Evolutionary conservation across 2,329 filamentous ascomycete genomes (phyloP).

Genomic region (Fusarium neocosmosporiellum): DNA sequence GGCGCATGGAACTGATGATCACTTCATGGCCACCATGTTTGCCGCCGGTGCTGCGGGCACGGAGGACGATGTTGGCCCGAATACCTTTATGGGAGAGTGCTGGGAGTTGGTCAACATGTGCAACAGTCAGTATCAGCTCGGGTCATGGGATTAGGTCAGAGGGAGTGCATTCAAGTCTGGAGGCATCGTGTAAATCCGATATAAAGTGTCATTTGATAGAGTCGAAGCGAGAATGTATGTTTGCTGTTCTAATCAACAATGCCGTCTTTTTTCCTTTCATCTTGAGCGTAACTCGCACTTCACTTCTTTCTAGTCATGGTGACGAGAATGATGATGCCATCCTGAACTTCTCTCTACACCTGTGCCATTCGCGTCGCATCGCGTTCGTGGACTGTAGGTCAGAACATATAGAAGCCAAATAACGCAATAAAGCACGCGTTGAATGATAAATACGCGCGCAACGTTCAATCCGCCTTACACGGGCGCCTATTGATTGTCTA

Average conservation of each 20-base stretch:
- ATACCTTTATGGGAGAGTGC: conserved; percentile 57
- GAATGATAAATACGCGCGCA: not conserved
- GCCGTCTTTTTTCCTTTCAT: too few species aligned
- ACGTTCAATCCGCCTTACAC: not conserved
- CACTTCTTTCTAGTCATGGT: not conserved
- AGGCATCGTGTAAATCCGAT: not conserved
- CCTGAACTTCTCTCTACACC: not conserved
- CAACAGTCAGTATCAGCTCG: conserved; percentile 62
- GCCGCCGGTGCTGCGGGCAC: conserved; percentile 67
- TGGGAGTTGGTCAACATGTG: conserved; percentile 76
- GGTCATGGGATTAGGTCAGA: not conserved
- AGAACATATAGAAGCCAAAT: not conserved
- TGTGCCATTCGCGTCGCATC: not conserved
- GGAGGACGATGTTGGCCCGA: conserved; percentile 54
- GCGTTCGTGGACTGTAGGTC: not conserved
- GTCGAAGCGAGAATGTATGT: not conserved
- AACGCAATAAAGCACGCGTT: not conserved
- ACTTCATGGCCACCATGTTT: conserved; percentile 75
- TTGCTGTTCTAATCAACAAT: not conserved
- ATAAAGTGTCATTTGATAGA: not conserved
- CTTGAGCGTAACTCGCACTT: too few species aligned
- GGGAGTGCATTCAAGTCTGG: not conserved
- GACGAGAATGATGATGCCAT: not conserved
- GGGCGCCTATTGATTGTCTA: not conserved
- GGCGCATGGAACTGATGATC: conserved; percentile 76